Evolutionary conservation across 495 filamentous ascomycete species (phyloP), one percentile per base, ranked within the genome.

Genomic region (Lepraria neglecta): DNA sequence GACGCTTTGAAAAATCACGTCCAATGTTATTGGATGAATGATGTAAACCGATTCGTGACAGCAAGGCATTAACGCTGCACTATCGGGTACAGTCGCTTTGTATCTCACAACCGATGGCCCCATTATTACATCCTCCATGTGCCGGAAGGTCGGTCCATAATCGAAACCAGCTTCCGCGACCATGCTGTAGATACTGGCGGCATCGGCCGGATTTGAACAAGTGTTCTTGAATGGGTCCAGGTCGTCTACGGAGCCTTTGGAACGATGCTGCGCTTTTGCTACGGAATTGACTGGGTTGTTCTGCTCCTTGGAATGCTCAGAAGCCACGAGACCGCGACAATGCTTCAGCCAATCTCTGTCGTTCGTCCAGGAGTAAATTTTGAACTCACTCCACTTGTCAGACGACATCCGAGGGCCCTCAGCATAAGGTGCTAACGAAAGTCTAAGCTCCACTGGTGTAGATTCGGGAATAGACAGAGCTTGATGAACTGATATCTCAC

Each of bases 291-390:
- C n/a, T 56, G 53, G 53, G n/a, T 56, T 56, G 30, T 42, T 28
- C 53, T 56, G 5, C 6, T 40, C 53, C 14, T n/a, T n/a, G n/a
- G n/a, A 40, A 24, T 24, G 6, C 5, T 43, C n/a, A 30, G 54
- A 6, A 27, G 21, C 54, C 17, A 57, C 38, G 0, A 44, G 0
- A 15, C 54, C 54, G 1, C 14, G 12, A 35, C 54, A 57, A 19
- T 57, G 54, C 3, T 57, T 24, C 17, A 57, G 9, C 54, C 54
- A 57, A 19, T 35, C 54, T 45, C 54, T 12, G 24, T 57, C 54
- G 9, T 12, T 30, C 0, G 38, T 30, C 54, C 54, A 57, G n/a
- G 54, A 57, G 4, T 9, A 57, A 1, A 57, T 35, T 12, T 30
- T 57, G 38, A 57, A 57, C 4, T 45, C 33, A 28, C 38, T 44